Percentiles rank a stretch among this genome's conserved stretches.
These are phyloP conservation scores for Saccharomycopsis phalli DNA, from an alignment of 1,139 yeast species.

Conservation along the genomic window DNA sequence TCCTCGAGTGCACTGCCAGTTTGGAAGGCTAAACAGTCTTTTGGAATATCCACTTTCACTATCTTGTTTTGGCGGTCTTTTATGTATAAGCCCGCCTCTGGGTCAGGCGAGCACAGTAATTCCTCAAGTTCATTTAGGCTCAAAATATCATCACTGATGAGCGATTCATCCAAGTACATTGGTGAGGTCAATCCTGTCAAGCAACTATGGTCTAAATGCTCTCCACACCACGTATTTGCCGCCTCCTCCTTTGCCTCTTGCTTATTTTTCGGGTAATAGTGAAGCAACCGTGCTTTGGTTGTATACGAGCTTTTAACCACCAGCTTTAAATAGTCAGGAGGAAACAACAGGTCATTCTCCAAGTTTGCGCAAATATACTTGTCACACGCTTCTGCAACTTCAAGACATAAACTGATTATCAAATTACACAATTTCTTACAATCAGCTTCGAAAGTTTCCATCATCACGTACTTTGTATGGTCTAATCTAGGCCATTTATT, in stretches of 20 bases:
- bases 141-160: conserved; percentile 20
- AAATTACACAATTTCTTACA: conserved; percentile 35
- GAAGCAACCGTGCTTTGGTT: conserved; percentile 51
- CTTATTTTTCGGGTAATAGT: conserved; percentile 36
- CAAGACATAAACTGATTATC: conserved; percentile 42
- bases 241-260: conserved; percentile 20
- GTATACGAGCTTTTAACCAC: conserved; percentile 44
- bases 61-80: conserved; percentile 37
- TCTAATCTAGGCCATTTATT: conserved; percentile 45
- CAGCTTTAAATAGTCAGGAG: conserved; percentile 33
- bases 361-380: conserved; percentile 27
- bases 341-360: background rate
- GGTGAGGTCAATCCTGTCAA: conserved; percentile 56
- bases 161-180: conserved; percentile 37
- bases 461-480: conserved; percentile 16
- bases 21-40: conserved; percentile 52
- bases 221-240: conserved; percentile 51
- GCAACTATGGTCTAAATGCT: conserved; percentile 56
- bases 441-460: conserved; percentile 29
- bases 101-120: conserved; percentile 35
- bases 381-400: conserved; percentile 50
- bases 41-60: conserved; percentile 47
- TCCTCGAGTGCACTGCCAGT: conserved; percentile 56
- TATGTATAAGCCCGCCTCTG: conserved; percentile 46
- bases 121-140: conserved; percentile 12